These are phyloP conservation scores for Ceratobasidium sp. DNA, from an alignment of 1,284 basidiomycete species.

Conservation along the genomic window DNA sequence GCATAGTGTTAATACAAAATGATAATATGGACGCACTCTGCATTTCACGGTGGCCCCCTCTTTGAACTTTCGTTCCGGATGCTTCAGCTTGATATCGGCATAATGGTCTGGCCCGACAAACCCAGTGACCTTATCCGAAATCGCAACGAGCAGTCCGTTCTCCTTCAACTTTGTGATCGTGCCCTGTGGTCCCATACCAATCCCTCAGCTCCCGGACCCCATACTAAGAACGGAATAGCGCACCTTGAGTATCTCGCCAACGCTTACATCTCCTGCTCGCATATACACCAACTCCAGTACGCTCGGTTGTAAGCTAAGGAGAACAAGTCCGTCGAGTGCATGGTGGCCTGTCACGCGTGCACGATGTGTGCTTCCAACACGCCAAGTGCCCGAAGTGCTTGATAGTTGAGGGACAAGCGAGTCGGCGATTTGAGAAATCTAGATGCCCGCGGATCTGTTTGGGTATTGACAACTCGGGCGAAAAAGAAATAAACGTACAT, in stretches of 20 bases:
- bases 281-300: conserved; percentile 90
- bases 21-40: conserved; percentile 65
- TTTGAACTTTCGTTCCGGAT: conserved; percentile 94
- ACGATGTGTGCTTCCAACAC: conserved; percentile 80
- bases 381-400: conserved; percentile 80
- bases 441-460: conserved; percentile 3
- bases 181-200: conserved; percentile 60
- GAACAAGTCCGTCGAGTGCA: conserved; percentile 88
- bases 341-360: conserved; percentile 93
- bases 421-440: conserved; percentile 96
- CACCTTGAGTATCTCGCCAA: conserved; percentile 83
- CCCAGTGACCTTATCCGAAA: conserved; percentile 89
- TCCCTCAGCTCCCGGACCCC: background rate
- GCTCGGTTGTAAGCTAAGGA: conserved; percentile 86
- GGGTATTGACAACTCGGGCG: no score
- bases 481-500: conserved; percentile 67
- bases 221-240: conserved; percentile 14
- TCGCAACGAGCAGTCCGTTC: conserved; percentile 83
- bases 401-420: conserved; percentile 87
- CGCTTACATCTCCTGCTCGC: conserved; percentile 84
- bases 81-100: conserved; percentile 92
- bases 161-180: conserved; percentile 86
- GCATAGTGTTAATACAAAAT: background rate
- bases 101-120: conserved; percentile 96
- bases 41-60: conserved; percentile 87